Conservation (phyloP, 2,329 filamentous ascomycete genomes). For the Penicillium sp. region DNA sequence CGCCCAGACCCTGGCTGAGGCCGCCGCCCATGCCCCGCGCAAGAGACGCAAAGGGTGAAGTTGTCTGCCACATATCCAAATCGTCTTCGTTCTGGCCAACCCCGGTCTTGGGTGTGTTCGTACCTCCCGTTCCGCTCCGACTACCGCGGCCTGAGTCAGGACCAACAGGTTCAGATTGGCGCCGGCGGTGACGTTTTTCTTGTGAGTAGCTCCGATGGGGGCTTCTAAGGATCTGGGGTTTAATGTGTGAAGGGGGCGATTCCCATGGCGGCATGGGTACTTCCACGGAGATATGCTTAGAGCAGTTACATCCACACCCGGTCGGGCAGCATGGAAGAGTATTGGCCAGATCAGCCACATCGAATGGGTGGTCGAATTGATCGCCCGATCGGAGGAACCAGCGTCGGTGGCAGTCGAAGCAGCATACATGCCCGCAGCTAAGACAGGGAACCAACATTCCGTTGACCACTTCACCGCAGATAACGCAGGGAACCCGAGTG, state of each 20-base stretch:
- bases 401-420: constrained; percentile 43
- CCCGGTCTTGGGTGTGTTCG: constrained; percentile 14
- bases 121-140: constrained; percentile 6
- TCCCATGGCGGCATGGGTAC: constrained; percentile 32
- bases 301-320: constrained; percentile 50
- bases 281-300: constrained; percentile 35
- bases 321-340: constrained; percentile 40
- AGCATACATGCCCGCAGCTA: constrained; percentile 48
- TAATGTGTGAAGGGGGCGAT: constrained; percentile 13
- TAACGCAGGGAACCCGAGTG: constrained; percentile 41
- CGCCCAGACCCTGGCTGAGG: constrained; percentile 39
- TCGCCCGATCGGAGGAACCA: constrained; percentile 37
- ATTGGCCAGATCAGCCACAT: constrained; percentile 12
- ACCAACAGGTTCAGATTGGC: constrained; percentile 17
- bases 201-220: constrained; percentile 3
- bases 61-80: constrained; percentile 34
- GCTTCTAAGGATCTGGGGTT: background rate
- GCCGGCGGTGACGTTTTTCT: constrained; percentile 22
- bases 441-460: constrained; percentile 49
- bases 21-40: constrained; percentile 44
- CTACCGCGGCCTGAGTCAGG: constrained; percentile 9
- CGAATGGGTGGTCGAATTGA: constrained; percentile 10
- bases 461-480: constrained; percentile 44
- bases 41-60: constrained; percentile 40
- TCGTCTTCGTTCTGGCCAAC: constrained; percentile 34